Conservation (phyloP, 306 rosid genomes). For the Prunus kanzakura region DNA sequence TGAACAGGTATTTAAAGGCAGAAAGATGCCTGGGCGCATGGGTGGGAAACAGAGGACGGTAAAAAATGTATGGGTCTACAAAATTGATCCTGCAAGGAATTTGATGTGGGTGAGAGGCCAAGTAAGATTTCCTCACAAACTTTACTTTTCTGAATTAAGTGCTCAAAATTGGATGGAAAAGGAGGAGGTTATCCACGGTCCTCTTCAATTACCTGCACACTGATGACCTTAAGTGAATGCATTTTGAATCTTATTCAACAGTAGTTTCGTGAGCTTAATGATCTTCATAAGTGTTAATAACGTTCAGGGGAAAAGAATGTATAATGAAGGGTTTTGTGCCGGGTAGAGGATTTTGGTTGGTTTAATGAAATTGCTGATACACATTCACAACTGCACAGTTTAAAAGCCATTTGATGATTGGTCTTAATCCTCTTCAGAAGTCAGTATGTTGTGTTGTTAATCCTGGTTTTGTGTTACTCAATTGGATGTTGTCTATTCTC, state of each 20-base stretch:
- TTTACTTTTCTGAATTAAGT: neutral
- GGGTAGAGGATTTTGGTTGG: neutral
- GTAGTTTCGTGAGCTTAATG: neutral
- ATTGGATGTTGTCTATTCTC: slow-evolving; percentile 16
- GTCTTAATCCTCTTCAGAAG: neutral
- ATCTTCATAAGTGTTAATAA: neutral
- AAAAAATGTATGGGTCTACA: slow-evolving; percentile 90
- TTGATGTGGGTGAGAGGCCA: slow-evolving; percentile 96
- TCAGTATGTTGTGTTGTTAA: neutral
- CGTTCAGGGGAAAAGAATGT: neutral
- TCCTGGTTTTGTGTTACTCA: slow-evolving; percentile 2
- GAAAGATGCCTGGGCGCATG: slow-evolving; percentile 95
- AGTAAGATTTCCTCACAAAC: slow-evolving; percentile 41
- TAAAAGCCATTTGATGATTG: neutral
- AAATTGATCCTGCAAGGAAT: slow-evolving; percentile 90
- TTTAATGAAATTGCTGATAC: neutral
- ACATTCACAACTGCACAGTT: neutral
- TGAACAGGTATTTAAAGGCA: slow-evolving; percentile 74
- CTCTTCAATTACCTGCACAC: neutral
- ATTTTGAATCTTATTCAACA: slow-evolving; percentile 14
- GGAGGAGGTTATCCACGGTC: neutral
- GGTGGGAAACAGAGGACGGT: slow-evolving; percentile 89
- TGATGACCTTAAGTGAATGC: neutral
- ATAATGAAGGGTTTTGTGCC: neutral
- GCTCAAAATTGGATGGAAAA: slow-evolving; percentile 8